Evolutionary conservation across 2,329 filamentous ascomycete species (phyloP).

Genomic region (Hymenoscyphus fraxineus): DNA sequence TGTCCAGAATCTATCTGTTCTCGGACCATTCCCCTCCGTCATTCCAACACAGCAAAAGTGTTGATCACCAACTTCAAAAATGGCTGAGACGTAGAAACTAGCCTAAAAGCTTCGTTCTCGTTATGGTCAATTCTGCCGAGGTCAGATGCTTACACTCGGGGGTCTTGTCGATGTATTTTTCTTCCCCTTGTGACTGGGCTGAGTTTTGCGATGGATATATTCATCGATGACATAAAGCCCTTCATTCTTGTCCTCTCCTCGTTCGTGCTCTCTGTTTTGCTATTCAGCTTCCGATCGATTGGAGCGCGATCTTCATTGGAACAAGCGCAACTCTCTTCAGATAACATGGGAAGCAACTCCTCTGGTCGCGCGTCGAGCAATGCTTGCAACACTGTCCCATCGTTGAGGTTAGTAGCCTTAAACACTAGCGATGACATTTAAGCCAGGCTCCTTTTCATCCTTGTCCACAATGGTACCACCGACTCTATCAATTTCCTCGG

Average conservation of each 20-base stretch:
- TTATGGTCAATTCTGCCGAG: background rate
- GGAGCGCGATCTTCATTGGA: background rate
- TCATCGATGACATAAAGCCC: background rate
- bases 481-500: slow-evolving; percentile 16
- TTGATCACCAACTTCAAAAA: background rate
- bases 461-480: slow-evolving; percentile 2
- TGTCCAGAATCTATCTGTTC: background rate
- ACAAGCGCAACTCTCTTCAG: background rate
- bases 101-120: background rate
- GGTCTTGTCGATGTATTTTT: background rate
- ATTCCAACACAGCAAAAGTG: background rate
- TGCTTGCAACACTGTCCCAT: background rate
- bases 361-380: background rate
- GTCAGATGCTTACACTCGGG: background rate
- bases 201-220: background rate
- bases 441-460: slow-evolving; percentile 5
- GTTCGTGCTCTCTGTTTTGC: background rate
- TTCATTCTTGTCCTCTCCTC: background rate
- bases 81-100: background rate
- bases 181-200: background rate
- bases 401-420: background rate
- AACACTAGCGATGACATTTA: background rate
- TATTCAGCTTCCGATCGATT: background rate
- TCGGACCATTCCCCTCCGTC: background rate
- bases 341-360: background rate